These are phyloP conservation scores for Ophiorrhiza pumila DNA, from an alignment of 257 asterid genomes.

Conservation along the genomic window DNA sequence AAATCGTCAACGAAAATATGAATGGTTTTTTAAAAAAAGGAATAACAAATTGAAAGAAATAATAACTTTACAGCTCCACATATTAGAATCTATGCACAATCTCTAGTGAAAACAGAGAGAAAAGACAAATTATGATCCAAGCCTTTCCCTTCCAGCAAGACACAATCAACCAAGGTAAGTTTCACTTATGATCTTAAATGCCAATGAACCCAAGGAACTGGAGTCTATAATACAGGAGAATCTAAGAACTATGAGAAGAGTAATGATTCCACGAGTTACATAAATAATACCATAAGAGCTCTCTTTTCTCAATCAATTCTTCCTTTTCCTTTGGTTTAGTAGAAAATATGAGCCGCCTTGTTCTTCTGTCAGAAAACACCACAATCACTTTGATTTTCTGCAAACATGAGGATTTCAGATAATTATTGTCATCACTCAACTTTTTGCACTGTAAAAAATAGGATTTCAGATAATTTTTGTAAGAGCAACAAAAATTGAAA, in stretches of 20 bases:
- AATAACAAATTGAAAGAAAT: slow-evolving; percentile 10
- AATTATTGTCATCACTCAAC: too few species aligned
- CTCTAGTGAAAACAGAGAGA: not conserved
- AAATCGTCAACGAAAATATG: too few species aligned
- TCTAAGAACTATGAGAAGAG: not conserved
- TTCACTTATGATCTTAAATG: too few species aligned
- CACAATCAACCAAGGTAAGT: not conserved
- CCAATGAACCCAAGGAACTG: not conserved
- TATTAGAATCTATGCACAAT: not conserved
- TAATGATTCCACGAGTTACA: not conserved
- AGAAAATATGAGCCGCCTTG: slow-evolving; percentile 77
- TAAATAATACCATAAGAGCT: slow-evolving; percentile 62
- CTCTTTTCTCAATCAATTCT: slow-evolving; percentile 70
- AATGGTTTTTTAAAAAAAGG: too few species aligned
- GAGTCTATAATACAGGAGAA: not conserved
- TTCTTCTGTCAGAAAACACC: slow-evolving; percentile 63
- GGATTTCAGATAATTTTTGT: too few species aligned
- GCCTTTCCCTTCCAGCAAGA: not conserved
- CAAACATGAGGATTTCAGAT: slow-evolving; percentile 21
- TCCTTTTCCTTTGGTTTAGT: slow-evolving; percentile 72
- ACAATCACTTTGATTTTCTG: slow-evolving; percentile 71
- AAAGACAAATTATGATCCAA: not conserved
- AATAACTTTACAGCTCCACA: not conserved
- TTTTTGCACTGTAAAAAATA: too few species aligned
- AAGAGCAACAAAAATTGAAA: too few species aligned